These are phyloP conservation scores for Botryotinia globosa DNA, from an alignment of 2,329 filamentous ascomycete genomes.

Conservation along the genomic window DNA sequence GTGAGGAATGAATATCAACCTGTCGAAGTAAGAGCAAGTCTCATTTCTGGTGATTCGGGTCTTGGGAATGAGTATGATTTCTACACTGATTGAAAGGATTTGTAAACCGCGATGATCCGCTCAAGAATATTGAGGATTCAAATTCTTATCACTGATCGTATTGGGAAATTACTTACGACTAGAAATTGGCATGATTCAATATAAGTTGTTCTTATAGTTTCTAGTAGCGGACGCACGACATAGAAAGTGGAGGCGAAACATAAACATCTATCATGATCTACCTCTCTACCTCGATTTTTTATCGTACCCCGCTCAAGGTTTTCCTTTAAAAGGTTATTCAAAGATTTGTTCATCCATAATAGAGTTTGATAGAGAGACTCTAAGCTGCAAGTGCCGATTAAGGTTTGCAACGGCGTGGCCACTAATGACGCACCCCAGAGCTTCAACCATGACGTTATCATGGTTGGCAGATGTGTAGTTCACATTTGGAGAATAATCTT, in stretches of 20 bases:
- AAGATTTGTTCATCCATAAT: background rate
- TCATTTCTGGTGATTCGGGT: slow-evolving; percentile 31
- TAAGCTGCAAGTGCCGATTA: background rate
- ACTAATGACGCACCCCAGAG: background rate
- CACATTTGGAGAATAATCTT: background rate
- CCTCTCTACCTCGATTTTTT: background rate
- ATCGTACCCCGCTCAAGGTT: background rate
- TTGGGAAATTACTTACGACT: background rate
- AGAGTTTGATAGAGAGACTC: background rate
- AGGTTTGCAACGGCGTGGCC: background rate
- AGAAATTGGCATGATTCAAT: background rate
- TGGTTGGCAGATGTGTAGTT: background rate
- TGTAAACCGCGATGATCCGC: background rate
- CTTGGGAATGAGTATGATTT: slow-evolving; percentile 35
- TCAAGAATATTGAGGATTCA: background rate
- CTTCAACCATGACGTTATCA: background rate
- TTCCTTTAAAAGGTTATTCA: background rate
- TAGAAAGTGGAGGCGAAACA: background rate
- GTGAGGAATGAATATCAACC: slow-evolving; percentile 32
- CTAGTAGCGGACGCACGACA: background rate
- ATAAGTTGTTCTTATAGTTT: background rate
- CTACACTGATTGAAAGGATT: slow-evolving; percentile 22
- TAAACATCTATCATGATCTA: background rate
- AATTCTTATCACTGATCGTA: background rate
- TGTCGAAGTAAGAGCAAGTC: slow-evolving; percentile 34